phyloP scores from a whole-genome alignment of 495 filamentous ascomycete genomes.

The Penicillium parvum region DNA sequence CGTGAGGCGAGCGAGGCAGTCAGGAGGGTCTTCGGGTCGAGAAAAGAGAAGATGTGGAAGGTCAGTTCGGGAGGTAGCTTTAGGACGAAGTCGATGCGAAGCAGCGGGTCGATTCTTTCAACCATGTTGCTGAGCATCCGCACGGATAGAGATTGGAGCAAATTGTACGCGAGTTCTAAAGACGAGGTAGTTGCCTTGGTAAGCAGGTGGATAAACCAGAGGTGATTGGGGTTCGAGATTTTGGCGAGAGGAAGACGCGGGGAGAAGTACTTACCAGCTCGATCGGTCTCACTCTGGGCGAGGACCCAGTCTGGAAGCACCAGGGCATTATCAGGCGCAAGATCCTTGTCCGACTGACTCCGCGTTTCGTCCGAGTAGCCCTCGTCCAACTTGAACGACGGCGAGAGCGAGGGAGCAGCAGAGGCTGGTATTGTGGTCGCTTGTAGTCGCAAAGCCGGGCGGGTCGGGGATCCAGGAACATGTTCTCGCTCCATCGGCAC shows the following conservation, averaged over 20 bases:
- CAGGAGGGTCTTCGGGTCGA: conserved; percentile 71
- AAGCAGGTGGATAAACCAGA: conserved; percentile 5
- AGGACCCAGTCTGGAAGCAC: conserved; percentile 51
- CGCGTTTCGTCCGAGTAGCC: conserved; percentile 63
- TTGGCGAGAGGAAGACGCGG: background rate
- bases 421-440: conserved; percentile 23
- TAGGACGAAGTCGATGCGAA: conserved; percentile 86
- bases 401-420: conserved; percentile 32
- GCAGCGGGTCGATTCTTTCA: conserved; percentile 65
- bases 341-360: conserved; percentile 49
- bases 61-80: conserved; percentile 86
- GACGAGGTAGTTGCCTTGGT: background rate
- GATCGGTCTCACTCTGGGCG: conserved; percentile 47
- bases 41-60: conserved; percentile 79
- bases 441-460: conserved; percentile 25
- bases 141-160: conserved; percentile 72
- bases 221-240: conserved; percentile 5
- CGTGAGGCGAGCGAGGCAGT: conserved; percentile 73
- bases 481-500: conserved; percentile 33
- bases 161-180: conserved; percentile 47
- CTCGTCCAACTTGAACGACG: conserved; percentile 56
- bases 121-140: conserved; percentile 73
- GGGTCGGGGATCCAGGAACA: conserved; percentile 15
- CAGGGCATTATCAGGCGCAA: conserved; percentile 35
- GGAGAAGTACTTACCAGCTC: conserved; percentile 44